These are phyloP conservation scores for Chlorella sorokiniana DNA, from an alignment of 139 green algal genomes.

Conservation along the genomic window DNA sequence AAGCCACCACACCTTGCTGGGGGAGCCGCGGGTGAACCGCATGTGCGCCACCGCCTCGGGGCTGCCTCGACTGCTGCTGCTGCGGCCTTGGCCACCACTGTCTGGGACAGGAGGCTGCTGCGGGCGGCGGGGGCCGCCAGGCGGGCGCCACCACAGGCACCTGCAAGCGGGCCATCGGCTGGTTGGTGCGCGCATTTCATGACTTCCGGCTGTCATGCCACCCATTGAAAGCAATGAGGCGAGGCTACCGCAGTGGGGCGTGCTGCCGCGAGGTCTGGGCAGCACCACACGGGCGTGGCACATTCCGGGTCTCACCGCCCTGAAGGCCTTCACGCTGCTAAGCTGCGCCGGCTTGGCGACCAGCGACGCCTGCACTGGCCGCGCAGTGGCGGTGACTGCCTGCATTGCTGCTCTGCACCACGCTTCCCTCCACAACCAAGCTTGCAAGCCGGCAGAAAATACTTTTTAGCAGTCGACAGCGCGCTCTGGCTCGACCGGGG, in stretches of 20 bases:
- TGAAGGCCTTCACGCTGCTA: slow-evolving; percentile 13
- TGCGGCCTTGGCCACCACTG: slow-evolving; percentile 28
- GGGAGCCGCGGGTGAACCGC: slow-evolving; percentile 67
- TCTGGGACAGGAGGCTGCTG: slow-evolving; percentile 19
- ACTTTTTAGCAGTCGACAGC: too few species aligned
- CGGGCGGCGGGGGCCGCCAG: slow-evolving; percentile 2
- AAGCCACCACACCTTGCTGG: slow-evolving; percentile 63
- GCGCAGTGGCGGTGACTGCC: slow-evolving; percentile 5
- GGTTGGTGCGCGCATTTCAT: too few species aligned
- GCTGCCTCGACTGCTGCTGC: slow-evolving; percentile 36
- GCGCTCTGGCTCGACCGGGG: too few species aligned
- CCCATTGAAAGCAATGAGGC: too few species aligned
- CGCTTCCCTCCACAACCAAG: slow-evolving; percentile 10
- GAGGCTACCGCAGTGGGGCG: not conserved
- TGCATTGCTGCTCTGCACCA: slow-evolving; percentile 7
- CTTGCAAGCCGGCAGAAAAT: too few species aligned
- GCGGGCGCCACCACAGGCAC: slow-evolving; percentile 11
- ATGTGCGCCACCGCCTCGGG: slow-evolving; percentile 60
- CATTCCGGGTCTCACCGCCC: slow-evolving; percentile 26
- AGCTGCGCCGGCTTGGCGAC: slow-evolving; percentile 16
- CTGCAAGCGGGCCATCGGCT: not conserved
- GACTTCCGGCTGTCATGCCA: too few species aligned
- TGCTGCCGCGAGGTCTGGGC: not conserved
- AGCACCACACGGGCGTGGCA: not conserved
- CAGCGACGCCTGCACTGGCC: slow-evolving; percentile 25